These are phyloP conservation scores for Fonsecaea monophora DNA, from an alignment of 2,329 filamentous ascomycete species.

Conservation along the genomic window DNA sequence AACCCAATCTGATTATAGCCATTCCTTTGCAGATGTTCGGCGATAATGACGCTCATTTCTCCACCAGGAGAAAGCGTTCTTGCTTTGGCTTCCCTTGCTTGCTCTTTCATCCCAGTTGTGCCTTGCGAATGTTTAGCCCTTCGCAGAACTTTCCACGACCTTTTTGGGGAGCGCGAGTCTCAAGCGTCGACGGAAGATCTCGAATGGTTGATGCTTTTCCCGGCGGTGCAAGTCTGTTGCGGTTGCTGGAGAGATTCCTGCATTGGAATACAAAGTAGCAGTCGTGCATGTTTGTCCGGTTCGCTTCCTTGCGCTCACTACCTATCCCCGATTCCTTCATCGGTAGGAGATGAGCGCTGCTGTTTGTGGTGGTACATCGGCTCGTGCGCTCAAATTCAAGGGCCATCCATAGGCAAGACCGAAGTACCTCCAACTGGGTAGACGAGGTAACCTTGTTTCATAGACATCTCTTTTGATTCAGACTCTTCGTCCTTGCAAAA, in stretches of 20 bases:
- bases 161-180: background rate
- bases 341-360: background rate
- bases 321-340: background rate
- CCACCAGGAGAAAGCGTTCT: background rate
- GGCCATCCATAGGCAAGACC: background rate
- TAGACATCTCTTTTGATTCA: background rate
- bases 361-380: background rate
- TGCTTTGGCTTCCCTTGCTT: background rate
- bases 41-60: background rate
- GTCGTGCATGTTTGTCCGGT: background rate
- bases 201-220: background rate
- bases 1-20: background rate
- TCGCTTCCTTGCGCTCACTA: background rate
- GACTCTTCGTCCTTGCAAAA: background rate
- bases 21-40: background rate
- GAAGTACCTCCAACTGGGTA: background rate
- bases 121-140: background rate
- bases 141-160: background rate
- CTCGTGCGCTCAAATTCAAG: background rate
- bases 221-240: background rate
- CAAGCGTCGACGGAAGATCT: background rate
- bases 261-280: background rate
- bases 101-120: background rate
- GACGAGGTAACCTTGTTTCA: background rate
- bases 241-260: background rate